Percentiles rank a stretch among this genome's conserved stretches.
Conservation (phyloP, 2,329 filamentous ascomycete genomes). For the Cordyceps pruinosa region DNA sequence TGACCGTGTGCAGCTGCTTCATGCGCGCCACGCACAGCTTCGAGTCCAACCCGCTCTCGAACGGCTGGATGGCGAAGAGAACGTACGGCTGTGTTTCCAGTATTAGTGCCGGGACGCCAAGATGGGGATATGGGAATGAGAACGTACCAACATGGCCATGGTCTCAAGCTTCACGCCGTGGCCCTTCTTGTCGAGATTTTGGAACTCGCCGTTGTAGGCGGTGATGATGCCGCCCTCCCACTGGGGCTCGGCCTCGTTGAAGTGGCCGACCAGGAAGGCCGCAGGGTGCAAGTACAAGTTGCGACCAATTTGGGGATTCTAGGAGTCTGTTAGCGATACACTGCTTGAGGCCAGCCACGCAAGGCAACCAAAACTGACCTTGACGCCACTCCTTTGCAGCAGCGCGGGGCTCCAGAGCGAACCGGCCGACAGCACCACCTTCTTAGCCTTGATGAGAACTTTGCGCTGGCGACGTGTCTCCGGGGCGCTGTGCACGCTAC, state of each 20-base stretch:
- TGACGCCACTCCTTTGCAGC: conserved; percentile 69
- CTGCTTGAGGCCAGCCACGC: neutral
- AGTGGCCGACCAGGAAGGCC: conserved; percentile 51
- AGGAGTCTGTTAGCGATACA: conserved; percentile 15
- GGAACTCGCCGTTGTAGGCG: conserved; percentile 66
- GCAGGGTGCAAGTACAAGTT: conserved; percentile 80
- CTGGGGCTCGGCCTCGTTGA: conserved; percentile 60
- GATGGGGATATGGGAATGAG: neutral
- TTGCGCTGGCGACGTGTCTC: conserved; percentile 47
- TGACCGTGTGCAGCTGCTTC: conserved; percentile 63
- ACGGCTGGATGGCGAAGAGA: conserved; percentile 57
- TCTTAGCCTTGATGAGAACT: conserved; percentile 69
- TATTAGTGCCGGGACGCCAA: conserved; percentile 9
- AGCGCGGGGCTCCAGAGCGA: conserved; percentile 71
- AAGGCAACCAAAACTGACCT: conserved; percentile 30
- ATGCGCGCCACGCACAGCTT: conserved; percentile 66
- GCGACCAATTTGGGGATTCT: conserved; percentile 73
- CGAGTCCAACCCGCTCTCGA: conserved; percentile 60
- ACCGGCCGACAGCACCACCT: conserved; percentile 72
- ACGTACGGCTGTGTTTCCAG: conserved; percentile 30
- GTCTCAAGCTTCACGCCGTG: conserved; percentile 80
- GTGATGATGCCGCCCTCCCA: conserved; percentile 77
- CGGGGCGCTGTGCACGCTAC: conserved; percentile 45
- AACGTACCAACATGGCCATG: conserved; percentile 57
- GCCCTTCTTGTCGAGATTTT: conserved; percentile 72